Evolutionary conservation across 1,139 yeast species (phyloP).

Genomic region (Yamadazyma jaroonii): DNA sequence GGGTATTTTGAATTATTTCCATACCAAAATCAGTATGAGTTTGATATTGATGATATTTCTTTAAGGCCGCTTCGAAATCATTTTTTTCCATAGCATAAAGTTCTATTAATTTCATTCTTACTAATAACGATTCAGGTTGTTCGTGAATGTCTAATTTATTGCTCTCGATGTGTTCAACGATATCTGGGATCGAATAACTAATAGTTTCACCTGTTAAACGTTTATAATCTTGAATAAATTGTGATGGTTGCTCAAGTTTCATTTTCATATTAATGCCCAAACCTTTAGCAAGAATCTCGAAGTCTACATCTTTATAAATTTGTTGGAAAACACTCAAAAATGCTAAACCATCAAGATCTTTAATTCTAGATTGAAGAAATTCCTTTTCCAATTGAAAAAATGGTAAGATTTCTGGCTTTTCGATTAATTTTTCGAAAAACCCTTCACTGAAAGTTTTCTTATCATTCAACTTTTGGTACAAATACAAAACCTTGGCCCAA

Average conservation of each 20-base stretch:
- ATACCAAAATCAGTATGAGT: constrained; percentile 33
- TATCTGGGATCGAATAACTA: constrained; percentile 1
- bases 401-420: constrained; percentile 5
- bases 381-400: constrained; percentile 10
- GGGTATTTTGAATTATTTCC: constrained; percentile 29
- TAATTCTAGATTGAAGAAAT: constrained; percentile 7
- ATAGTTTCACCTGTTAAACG: background rate
- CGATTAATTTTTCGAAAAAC: constrained; percentile 12
- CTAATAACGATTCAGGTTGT: constrained; percentile 22
- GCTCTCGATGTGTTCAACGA: constrained; percentile 19
- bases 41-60: constrained; percentile 36
- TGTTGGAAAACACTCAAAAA: constrained; percentile 11
- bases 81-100: constrained; percentile 35
- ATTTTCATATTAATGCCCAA: constrained; percentile 5
- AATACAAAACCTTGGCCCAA: constrained; percentile 13
- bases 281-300: constrained; percentile 11
- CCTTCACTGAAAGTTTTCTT: constrained; percentile 2
- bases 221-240: constrained; percentile 5
- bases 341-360: constrained; percentile 8
- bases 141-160: constrained; percentile 24
- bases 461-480: constrained; percentile 7
- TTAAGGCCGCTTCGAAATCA: constrained; percentile 26
- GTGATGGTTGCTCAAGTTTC: constrained; percentile 1
- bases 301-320: constrained; percentile 8
- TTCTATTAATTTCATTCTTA: constrained; percentile 32